Base-by-base conservation (phyloP, 2,329 filamentous ascomycete genomes). In the Parascedosporium putredinis region DNA sequence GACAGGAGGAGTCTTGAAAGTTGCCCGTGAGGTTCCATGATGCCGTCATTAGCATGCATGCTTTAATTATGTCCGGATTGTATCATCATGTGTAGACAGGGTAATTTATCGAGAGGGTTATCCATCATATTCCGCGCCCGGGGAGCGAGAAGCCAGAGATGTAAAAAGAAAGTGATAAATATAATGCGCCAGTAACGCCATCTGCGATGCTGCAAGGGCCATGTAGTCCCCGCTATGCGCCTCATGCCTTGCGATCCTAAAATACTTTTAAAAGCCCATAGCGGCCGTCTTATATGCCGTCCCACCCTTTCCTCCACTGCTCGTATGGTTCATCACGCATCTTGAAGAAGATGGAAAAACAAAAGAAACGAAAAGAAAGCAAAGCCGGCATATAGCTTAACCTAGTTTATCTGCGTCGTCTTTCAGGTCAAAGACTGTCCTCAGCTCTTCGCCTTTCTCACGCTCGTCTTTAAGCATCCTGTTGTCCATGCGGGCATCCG, bases 401-500 rank as follows among this genome's bases (percentile, higher is more conserved):
- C 88, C 88, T 58, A 95, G 65, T 61, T 81, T 83, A 62, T 93
- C 80, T 1, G 86, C 81, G 0, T 87, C 81, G 51, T 83, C 76
- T 59, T 83, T 81, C 24, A 88, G 78, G 60, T 90, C 83, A 65
- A 93, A 95, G 52, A 81, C 88, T 2, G 83, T 79, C 60, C 74
- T 64, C 49, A 77, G 70, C 18, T 34, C 31, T 53, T 81, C 72
- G 8, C 67, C 68, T 56, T 78, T 79, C 47, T 89, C 70, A 12
- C 93, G 77, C 23, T 96, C 89, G 64, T 98, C 93, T 70, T 84
- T 94, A 58, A 98, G 73, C 88, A 98, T 96, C 70, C 86, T 80
- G 60, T 79, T 80, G 67, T 98, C 88, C 58, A 90, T 77, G 53
- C 93, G 76, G 3, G 83, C 83, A 68, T 98, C 94, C 55, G 94